These are phyloP conservation scores for Hypoxylon sp. DNA, from an alignment of 2,329 filamentous ascomycete species.

Conservation along the genomic window DNA sequence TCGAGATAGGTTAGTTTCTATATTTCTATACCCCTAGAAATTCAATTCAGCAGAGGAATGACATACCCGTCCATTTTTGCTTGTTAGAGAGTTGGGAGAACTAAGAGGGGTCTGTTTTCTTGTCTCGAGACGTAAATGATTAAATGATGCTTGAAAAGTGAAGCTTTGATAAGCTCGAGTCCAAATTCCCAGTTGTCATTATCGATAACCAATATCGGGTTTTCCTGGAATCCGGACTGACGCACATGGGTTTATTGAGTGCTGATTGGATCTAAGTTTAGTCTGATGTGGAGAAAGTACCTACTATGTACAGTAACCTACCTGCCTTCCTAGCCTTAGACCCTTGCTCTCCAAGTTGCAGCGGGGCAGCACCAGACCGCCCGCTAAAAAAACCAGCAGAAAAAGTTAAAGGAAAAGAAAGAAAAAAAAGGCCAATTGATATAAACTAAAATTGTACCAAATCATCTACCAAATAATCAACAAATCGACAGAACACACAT, in stretches of 20 bases:
- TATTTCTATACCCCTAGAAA: neutral
- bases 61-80: constrained; percentile 45
- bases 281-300: too few species aligned
- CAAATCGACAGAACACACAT: neutral
- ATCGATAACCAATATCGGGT: constrained; percentile 33
- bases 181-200: constrained; percentile 10
- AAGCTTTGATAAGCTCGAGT: constrained; percentile 10
- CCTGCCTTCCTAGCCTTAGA: neutral
- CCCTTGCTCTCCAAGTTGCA: constrained; percentile 22
- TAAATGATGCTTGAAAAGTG: constrained; percentile 22
- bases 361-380: constrained; percentile 26
- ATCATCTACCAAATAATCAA: neutral
- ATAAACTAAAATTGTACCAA: neutral
- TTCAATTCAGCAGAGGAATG: neutral
- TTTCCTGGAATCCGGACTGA: constrained; percentile 14
- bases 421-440: constrained; percentile 19
- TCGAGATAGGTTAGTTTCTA: constrained; percentile 3
- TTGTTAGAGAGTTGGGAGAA: too few species aligned
- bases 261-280: constrained; percentile 15
- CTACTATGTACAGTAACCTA: too few species aligned
- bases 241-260: neutral
- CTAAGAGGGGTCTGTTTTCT: too few species aligned
- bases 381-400: too few species aligned
- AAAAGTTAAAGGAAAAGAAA: too few species aligned
- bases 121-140: neutral